phyloP scores from a whole-genome alignment of 345 rosid species.

The Sonneratia alba region DNA sequence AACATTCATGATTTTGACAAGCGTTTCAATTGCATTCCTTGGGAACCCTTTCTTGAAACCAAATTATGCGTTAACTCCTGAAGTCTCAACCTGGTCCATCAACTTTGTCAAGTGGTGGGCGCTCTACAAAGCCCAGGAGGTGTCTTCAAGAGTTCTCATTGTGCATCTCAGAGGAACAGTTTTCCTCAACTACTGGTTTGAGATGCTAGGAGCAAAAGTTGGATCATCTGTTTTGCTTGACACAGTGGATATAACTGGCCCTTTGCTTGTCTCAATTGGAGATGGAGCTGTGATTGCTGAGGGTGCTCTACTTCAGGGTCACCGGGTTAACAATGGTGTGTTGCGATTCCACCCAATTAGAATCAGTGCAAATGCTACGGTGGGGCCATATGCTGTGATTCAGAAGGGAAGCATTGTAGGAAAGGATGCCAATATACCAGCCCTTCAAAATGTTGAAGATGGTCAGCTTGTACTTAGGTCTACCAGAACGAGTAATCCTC shows the following conservation, averaged over 20 bases:
- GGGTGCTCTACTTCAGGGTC: constrained; percentile 56
- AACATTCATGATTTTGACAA: constrained; percentile 36
- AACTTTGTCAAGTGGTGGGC: constrained; percentile 73
- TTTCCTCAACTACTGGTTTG: constrained; percentile 60
- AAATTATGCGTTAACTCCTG: constrained; percentile 40
- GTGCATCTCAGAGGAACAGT: constrained; percentile 53
- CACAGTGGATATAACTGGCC: constrained; percentile 51
- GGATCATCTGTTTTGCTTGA: constrained; percentile 55
- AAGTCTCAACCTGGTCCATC: constrained; percentile 41
- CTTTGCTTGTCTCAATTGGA: constrained; percentile 53
- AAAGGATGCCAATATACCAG: constrained; percentile 33
- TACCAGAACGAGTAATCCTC: constrained; percentile 14
- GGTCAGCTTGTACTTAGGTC: constrained; percentile 19
- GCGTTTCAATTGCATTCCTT: constrained; percentile 31
- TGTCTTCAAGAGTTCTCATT: constrained; percentile 47
- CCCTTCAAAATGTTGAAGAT: constrained; percentile 44
- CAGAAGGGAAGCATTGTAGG: constrained; percentile 48
- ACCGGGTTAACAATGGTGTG: constrained; percentile 46
- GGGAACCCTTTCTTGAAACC: constrained; percentile 55
- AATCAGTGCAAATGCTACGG: constrained; percentile 32
- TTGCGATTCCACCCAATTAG: constrained; percentile 39
- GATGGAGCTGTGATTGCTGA: constrained; percentile 57
- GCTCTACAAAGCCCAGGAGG: constrained; percentile 53
- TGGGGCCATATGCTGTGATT: constrained; percentile 57
- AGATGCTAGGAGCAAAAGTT: constrained; percentile 55